These are phyloP conservation scores for Cinnamomum micranthum DNA, from an alignment of 164 flowering plant species.

Conservation along the genomic window DNA sequence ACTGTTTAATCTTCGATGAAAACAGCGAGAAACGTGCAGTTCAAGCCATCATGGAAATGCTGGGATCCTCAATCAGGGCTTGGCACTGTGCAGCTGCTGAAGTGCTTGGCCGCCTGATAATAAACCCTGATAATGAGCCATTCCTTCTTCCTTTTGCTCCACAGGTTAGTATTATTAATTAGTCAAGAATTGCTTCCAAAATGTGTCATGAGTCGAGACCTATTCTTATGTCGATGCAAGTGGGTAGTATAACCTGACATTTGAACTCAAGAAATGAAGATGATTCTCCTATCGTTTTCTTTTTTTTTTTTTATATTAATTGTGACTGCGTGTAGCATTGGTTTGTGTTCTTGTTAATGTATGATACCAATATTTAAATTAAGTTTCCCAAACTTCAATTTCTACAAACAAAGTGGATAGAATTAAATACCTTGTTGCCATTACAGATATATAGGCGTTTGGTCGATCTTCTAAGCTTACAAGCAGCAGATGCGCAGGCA, in stretches of 20 bases:
- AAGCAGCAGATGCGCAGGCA: constrained; percentile 83
- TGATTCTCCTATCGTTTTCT: no score
- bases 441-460: constrained; percentile 82
- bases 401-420: background rate
- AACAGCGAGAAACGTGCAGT: constrained; percentile 89
- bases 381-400: no score
- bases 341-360: no score
- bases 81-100: constrained; percentile 99
- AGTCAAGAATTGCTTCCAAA: no score
- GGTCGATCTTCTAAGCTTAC: constrained; percentile 81
- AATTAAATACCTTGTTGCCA: constrained; percentile 4
- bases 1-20: constrained; percentile 9
- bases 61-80: constrained; percentile 71
- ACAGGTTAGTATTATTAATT: constrained; percentile 45
- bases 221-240: no score
- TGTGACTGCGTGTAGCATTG: no score
- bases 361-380: no score
- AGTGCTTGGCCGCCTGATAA: constrained; percentile 80
- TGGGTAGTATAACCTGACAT: no score
- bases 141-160: constrained; percentile 80
- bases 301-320: no score
- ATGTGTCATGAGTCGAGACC: no score
- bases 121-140: constrained; percentile 95
- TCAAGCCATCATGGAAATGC: constrained; percentile 83
- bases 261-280: no score